Base-by-base conservation (phyloP, 352 stramenopile species). In the Phytophthora fragariae region DNA sequence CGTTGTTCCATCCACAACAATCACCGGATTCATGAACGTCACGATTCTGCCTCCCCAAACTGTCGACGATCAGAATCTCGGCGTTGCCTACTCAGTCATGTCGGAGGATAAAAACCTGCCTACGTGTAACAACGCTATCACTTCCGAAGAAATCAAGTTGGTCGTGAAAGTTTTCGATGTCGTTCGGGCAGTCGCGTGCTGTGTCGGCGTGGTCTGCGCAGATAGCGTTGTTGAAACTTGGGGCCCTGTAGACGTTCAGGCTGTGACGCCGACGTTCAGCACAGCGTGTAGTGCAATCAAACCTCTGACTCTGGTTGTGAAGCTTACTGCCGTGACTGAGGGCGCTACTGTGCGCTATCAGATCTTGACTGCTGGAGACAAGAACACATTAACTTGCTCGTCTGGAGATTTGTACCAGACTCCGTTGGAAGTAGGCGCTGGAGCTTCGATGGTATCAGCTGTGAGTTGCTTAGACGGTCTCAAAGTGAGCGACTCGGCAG, bases 391-490 rank as follows among this genome's bases (percentile, higher is more conserved):
- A 8, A 83, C 70, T 0, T 84, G 75, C n/a, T 64, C 58, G 15
- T 75, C 50, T 46, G 78, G 76, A 60, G 57, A 6, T 21, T n/a
- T 68, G n/a, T 89, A 89, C 65, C 52, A 31, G 11, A 56, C 57
- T 29, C 68, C 80, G 6, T 35, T 89, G 7, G 58, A 75, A 49
- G 70, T 90, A 7, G 52, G 70, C 5, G 56, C 54, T 2, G 63
- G 54, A 8, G 75, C 67, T 17, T 59, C 90, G 2, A 77, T 73
- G 12, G 74, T 76, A 4, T 74, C 92, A 19, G 82, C 75, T 2
- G 74, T 92, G 27, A 94, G 84, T 44, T 94, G 87, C 60, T 59
- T 88, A 35, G 47, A 77, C 14, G 87, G 85, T 2, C 71, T 94
- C 12, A 29, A 72, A 3, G 57, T 72, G 8, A 94, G 87, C 24